These are phyloP conservation scores for Suillus brevipes DNA, from an alignment of 768 basidiomycete genomes.

Conservation along the genomic window DNA sequence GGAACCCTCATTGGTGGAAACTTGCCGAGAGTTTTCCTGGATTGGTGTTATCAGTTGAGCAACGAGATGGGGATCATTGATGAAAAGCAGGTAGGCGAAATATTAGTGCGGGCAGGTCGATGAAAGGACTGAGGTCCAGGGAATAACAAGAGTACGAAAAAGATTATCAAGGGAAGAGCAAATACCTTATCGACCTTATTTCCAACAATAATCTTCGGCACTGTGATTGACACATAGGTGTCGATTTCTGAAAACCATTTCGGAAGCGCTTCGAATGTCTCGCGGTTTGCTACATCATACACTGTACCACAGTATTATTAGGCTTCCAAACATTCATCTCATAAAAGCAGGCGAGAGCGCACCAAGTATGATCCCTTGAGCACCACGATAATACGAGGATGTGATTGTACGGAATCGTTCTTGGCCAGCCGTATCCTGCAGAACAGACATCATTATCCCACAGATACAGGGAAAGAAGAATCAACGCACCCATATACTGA, in stretches of 20 bases:
- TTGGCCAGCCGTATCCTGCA: conserved; percentile 91
- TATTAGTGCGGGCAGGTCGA: background rate
- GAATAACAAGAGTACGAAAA: background rate
- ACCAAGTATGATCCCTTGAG: conserved; percentile 82
- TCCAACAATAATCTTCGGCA: conserved; percentile 93
- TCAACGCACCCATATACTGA: conserved; percentile 86
- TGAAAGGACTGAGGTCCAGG: background rate
- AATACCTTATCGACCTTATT: conserved; percentile 90
- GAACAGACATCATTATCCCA: background rate
- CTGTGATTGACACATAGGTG: conserved; percentile 82
- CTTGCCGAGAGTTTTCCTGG: conserved; percentile 83
- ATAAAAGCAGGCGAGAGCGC: conserved; percentile 9
- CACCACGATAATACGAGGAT: conserved; percentile 90
- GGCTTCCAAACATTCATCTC: too few species aligned
- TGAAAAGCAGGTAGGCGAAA: background rate
- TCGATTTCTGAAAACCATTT: conserved; percentile 93
- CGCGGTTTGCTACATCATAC: conserved; percentile 91
- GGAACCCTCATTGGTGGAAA: conserved; percentile 73
- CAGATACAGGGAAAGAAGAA: background rate
- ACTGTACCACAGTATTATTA: conserved; percentile 46
- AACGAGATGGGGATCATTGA: background rate
- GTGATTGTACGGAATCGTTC: conserved; percentile 97
- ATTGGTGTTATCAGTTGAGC: background rate
- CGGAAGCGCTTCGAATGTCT: conserved; percentile 92
- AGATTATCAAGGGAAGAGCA: background rate